phyloP scores from a whole-genome alignment of 805 yeast species.

The Schwanniomyces vanrijiae region DNA sequence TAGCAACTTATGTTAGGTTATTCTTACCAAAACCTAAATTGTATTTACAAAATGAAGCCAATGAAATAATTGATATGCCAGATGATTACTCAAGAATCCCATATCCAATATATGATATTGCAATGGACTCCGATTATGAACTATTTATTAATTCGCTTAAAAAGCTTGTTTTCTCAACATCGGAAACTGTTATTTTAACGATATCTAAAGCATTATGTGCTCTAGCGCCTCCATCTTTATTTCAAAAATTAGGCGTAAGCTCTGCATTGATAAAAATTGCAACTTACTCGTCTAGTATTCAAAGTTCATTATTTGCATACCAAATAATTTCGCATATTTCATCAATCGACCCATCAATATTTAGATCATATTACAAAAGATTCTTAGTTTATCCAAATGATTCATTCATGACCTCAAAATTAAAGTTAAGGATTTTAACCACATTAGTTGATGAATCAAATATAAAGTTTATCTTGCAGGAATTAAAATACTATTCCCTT shows the following conservation, averaged over 20 bases:
- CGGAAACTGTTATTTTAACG: constrained; percentile 62
- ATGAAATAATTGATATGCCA: constrained; percentile 38
- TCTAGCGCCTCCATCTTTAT: constrained; percentile 56
- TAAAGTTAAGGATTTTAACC: constrained; percentile 64
- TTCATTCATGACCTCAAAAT: constrained; percentile 35
- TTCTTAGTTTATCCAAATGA: constrained; percentile 65
- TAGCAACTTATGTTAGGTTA: constrained; percentile 64
- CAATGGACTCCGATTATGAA: constrained; percentile 55
- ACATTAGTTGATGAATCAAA: constrained; percentile 55
- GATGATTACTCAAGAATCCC: constrained; percentile 31
- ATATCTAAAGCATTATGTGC: constrained; percentile 55
- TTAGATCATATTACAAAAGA: constrained; percentile 36
- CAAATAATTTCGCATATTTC: constrained; percentile 46
- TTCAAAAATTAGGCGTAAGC: constrained; percentile 51
- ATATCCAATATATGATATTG: constrained; percentile 30
- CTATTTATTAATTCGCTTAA: constrained; percentile 51
- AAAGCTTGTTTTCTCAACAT: constrained; percentile 48
- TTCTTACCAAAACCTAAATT: constrained; percentile 59
- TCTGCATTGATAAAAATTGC: constrained; percentile 47
- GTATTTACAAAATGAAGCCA: constrained; percentile 25
- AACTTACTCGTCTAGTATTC: constrained; percentile 22
- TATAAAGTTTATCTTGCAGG: constrained; percentile 52
- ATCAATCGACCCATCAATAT: constrained; percentile 28
- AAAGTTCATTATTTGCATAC: constrained; percentile 35
- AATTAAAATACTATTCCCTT: constrained; percentile 55